Evolutionary conservation across 2,329 filamentous ascomycete genomes (phyloP).

Genomic region (Aspergillus fijiensis): DNA sequence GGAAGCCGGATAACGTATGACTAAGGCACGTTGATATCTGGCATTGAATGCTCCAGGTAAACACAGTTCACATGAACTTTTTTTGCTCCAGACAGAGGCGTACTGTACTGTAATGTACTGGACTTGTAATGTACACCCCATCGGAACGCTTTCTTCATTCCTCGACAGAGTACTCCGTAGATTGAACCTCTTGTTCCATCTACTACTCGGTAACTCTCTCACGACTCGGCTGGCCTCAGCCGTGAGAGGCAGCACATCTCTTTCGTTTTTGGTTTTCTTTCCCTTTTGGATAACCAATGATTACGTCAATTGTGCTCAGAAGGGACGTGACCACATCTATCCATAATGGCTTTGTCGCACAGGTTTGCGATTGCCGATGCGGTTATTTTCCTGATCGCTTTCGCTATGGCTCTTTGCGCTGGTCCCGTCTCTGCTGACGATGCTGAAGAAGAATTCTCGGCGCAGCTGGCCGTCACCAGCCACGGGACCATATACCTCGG

Average conservation of each 20-base stretch:
- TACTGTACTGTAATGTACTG: neutral
- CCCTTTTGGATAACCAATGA: neutral
- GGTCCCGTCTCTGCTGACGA: slow-evolving; percentile 66
- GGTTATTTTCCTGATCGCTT: slow-evolving; percentile 37
- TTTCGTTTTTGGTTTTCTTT: neutral
- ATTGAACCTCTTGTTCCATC: too few relatives aligned
- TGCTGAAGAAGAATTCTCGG: slow-evolving; percentile 46
- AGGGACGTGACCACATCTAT: neutral
- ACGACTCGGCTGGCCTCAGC: slow-evolving; percentile 10
- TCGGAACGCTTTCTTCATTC: neutral
- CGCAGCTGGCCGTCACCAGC: slow-evolving; percentile 45
- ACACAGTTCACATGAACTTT: too few relatives aligned
- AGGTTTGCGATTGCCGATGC: neutral
- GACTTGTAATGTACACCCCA: too few relatives aligned
- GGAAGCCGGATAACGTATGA: neutral
- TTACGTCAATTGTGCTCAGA: neutral
- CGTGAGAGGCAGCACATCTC: slow-evolving; percentile 8
- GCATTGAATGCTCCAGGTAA: neutral
- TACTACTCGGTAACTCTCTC: too few relatives aligned
- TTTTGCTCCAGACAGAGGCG: neutral
- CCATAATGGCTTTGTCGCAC: neutral
- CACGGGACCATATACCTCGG: slow-evolving; percentile 50
- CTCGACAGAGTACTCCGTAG: too few relatives aligned
- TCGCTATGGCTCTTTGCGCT: slow-evolving; percentile 60
- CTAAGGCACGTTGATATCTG: neutral